Evolutionary conservation across 306 rosid species (phyloP), one percentile per base, ranked within the genome.

Genomic region (Cyclanthera cordifolia): DNA sequence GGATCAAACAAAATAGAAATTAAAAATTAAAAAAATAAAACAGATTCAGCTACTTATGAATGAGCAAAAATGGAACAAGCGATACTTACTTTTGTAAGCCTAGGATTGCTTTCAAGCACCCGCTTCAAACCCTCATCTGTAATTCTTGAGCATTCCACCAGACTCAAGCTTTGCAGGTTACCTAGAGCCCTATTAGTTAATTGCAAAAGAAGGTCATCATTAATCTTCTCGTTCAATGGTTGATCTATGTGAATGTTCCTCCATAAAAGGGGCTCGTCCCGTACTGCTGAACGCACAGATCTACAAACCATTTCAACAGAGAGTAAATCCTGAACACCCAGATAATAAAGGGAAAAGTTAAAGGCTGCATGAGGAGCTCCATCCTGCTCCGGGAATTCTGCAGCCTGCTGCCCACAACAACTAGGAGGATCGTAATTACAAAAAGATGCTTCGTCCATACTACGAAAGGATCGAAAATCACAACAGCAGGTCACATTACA

Each of bases 51-150:
- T 28, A 37, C 12, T 32, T 41, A 70, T 53, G 37, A n/a, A 37
- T 11, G 47, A 19, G 57, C 57, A n/a, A 59, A 58, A 27, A 19
- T 15, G 27, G 27, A 58, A 49, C 14, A 19, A 65, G 21, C 13
- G 28, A 34, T 54, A 77, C 90, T 81, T 24, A 94, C 97, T 93
- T 82, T 90, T 73, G 74, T 77, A 69, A 94, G 71, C 79, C 79
- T 86, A 68, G 86, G 85, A 82, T 90, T 94, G 68, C 71, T 80
- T 79, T 85, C 85, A 77, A 90, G 90, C 78, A 94, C 90, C 7
- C 83, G 80, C 82, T 70, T 90, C 58, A 94, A 77, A 73, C 95
- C 90, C 73, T 88, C 87, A 59, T 94, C 97, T 20, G 99, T 94
- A 61, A 94, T 90, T 85, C 81, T 83, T 8, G 82, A 69, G 78